phyloP scores from a whole-genome alignment of 306 rosid genomes.

The Trichosanthes cucumerina region DNA sequence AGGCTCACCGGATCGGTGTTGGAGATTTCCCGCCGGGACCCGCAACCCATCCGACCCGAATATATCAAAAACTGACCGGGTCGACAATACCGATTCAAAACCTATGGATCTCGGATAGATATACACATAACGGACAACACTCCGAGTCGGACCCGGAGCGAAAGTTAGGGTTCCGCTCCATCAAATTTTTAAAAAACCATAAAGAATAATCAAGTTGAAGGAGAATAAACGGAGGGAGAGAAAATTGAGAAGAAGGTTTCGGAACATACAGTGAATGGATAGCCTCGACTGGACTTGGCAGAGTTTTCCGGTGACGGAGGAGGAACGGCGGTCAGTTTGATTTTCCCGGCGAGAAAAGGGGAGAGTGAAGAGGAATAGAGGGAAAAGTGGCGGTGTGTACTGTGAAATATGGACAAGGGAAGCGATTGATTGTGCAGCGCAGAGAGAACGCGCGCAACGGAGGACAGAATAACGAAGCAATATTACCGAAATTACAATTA shows the following conservation, averaged over 20 bases:
- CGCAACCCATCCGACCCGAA: constrained; percentile 24
- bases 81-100: constrained; percentile 16
- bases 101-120: constrained; percentile 26
- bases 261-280: constrained; percentile 4
- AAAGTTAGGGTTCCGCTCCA: constrained; percentile 14
- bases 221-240: neutral
- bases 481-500: neutral
- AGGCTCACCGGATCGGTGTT: constrained; percentile 17
- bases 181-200: neutral
- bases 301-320: neutral
- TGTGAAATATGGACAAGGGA: neutral
- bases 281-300: neutral
- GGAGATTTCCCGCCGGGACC: constrained; percentile 14
- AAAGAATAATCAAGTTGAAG: neutral
- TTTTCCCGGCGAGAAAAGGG: neutral
- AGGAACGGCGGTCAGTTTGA: neutral
- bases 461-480: constrained; percentile 4
- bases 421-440: constrained; percentile 12
- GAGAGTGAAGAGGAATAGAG: neutral
- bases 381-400: constrained; percentile 1
- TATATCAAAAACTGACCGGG: constrained; percentile 23
- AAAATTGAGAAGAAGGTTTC: neutral
- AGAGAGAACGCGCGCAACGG: constrained; percentile 16
- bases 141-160: constrained; percentile 23
- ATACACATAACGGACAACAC: neutral